phyloP scores from a whole-genome alignment of 306 rosid genomes.

The Hippophae gyantsensis region DNA sequence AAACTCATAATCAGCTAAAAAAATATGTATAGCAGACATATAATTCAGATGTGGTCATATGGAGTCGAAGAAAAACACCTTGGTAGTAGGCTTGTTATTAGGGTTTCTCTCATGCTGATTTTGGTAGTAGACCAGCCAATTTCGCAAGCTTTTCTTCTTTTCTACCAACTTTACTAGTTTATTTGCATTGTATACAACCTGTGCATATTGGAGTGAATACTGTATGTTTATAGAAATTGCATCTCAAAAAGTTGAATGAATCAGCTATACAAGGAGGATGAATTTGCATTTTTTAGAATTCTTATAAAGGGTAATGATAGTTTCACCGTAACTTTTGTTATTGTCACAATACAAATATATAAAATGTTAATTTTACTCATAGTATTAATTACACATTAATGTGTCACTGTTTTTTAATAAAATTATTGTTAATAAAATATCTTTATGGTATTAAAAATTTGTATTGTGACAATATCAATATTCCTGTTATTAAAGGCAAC shows the following conservation, averaged over 20 bases:
- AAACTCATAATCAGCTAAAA: neutral
- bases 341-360: no score
- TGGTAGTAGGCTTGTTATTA: conserved; percentile 45
- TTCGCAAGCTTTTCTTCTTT: conserved; percentile 41
- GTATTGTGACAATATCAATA: no score
- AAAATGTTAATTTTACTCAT: no score
- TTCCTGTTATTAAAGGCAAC: neutral
- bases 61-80: conserved; percentile 42
- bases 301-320: neutral
- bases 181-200: conserved; percentile 83
- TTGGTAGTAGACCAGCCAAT: conserved; percentile 66
- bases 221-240: neutral
- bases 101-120: conserved; percentile 65
- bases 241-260: neutral
- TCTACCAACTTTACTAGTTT: conserved; percentile 59
- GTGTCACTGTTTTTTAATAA: no score
- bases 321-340: no score
- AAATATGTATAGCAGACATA: neutral
- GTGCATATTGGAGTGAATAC: conserved; percentile 9
- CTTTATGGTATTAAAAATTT: no score
- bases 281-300: neutral
- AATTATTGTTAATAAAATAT: no score
- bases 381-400: no score
- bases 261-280: neutral
- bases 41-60: conserved; percentile 3